Conservation (phyloP, 768 basidiomycete genomes). For the Trametes maxima region DNA sequence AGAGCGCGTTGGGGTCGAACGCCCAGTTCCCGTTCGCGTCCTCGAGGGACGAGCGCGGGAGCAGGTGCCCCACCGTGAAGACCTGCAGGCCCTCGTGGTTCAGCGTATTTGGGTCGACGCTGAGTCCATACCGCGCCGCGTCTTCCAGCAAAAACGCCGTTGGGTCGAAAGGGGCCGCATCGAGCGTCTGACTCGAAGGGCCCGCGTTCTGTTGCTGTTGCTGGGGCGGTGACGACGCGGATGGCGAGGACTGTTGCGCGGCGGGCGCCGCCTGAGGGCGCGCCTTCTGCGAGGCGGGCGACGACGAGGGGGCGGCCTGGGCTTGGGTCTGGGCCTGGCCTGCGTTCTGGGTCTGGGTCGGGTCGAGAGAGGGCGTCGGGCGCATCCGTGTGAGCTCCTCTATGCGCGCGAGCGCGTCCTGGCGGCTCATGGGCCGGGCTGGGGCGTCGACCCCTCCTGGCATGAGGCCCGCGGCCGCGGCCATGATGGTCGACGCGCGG, state of each 20-base stretch:
- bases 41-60: constrained; percentile 56
- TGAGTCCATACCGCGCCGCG: constrained; percentile 28
- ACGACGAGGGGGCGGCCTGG: constrained; percentile 3
- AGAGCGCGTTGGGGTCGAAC: constrained; percentile 47
- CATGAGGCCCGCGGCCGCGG: constrained; percentile 35
- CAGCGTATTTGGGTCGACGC: constrained; percentile 23
- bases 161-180: constrained; percentile 18
- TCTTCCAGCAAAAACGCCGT: constrained; percentile 25
- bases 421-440: constrained; percentile 36
- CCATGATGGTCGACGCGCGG: constrained; percentile 34
- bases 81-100: constrained; percentile 73
- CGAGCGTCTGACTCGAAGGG: constrained; percentile 14
- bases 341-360: constrained; percentile 17
- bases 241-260: constrained; percentile 3
- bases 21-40: constrained; percentile 64
- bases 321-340: constrained; percentile 18
- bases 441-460: constrained; percentile 26
- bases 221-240: constrained; percentile 2
- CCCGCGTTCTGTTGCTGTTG: constrained; percentile 12
- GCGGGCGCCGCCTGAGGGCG: constrained; percentile 1
- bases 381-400: constrained; percentile 53
- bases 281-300: not conserved
- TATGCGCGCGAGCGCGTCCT: constrained; percentile 55
- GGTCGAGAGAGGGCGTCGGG: constrained; percentile 23
- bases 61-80: constrained; percentile 77